Conservation (phyloP, 352 stramenopile genomes). For the Phytopythium chamaehyphon region DNA sequence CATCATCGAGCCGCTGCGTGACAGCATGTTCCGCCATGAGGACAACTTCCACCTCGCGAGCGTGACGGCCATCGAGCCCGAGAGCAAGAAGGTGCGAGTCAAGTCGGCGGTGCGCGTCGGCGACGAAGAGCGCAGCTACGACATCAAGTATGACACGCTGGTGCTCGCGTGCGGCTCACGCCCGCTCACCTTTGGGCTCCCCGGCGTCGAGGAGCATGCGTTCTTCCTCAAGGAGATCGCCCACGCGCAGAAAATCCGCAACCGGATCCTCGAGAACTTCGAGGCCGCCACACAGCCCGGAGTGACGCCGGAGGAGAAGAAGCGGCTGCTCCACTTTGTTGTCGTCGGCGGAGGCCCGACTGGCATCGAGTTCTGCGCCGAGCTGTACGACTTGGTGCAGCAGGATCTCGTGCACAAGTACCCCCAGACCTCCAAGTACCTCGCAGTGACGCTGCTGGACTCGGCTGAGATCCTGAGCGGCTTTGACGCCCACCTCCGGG, state of each 20-base stretch:
- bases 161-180: constrained; percentile 91
- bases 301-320: constrained; percentile 76
- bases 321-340: constrained; percentile 94
- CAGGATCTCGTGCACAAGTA: constrained; percentile 89
- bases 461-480: constrained; percentile 72
- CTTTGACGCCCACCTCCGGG: constrained; percentile 64
- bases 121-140: constrained; percentile 54
- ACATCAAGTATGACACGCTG: constrained; percentile 93
- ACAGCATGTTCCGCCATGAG: constrained; percentile 65
- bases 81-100: constrained; percentile 72
- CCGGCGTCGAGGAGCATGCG: constrained; percentile 88
- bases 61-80: constrained; percentile 71
- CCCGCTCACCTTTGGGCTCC: constrained; percentile 94
- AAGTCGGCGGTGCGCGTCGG: constrained; percentile 32
- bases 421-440: constrained; percentile 65
- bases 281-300: constrained; percentile 91
- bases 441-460: constrained; percentile 67
- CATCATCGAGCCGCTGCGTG: constrained; percentile 95
- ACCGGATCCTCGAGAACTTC: constrained; percentile 89
- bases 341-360: constrained; percentile 96
- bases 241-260: constrained; percentile 88
- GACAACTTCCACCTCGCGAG: constrained; percentile 71
- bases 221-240: constrained; percentile 98
- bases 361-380: constrained; percentile 94
- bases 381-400: constrained; percentile 93